phyloP scores from a whole-genome alignment of 1,284 basidiomycete genomes.

The Sanghuangporus weigelae region DNA sequence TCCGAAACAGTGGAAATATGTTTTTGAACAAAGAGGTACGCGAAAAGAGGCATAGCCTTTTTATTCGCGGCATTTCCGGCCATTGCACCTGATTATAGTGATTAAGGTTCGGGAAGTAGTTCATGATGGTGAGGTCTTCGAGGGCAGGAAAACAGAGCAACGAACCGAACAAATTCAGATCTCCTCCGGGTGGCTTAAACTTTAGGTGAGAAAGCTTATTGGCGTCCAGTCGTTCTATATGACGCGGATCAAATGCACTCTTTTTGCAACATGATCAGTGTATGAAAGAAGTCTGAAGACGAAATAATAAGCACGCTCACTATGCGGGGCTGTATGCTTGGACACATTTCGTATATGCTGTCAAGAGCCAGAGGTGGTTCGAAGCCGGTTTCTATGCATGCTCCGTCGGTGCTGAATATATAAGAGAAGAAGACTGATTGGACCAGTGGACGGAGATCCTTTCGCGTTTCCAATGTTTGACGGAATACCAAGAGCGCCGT shows the following conservation, averaged over 20 bases:
- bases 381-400: neutral
- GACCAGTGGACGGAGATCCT: neutral
- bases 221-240: neutral
- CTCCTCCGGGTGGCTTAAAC: neutral
- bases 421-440: neutral
- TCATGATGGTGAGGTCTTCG: neutral
- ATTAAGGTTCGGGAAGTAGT: too few species aligned
- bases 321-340: neutral
- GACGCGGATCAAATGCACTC: too few species aligned
- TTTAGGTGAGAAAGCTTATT: neutral
- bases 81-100: too few species aligned
- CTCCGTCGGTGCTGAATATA: neutral
- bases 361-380: neutral
- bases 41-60: too few species aligned
- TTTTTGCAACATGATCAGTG: neutral
- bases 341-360: neutral
- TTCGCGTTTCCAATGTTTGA: neutral
- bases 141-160: neutral
- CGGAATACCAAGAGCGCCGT: neutral
- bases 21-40: too few species aligned
- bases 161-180: neutral
- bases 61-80: too few species aligned
- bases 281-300: neutral
- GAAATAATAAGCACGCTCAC: neutral
- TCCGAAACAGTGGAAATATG: too few species aligned